These are phyloP conservation scores for Lachnellula arida DNA, from an alignment of 2,329 filamentous ascomycete species.

Conservation along the genomic window DNA sequence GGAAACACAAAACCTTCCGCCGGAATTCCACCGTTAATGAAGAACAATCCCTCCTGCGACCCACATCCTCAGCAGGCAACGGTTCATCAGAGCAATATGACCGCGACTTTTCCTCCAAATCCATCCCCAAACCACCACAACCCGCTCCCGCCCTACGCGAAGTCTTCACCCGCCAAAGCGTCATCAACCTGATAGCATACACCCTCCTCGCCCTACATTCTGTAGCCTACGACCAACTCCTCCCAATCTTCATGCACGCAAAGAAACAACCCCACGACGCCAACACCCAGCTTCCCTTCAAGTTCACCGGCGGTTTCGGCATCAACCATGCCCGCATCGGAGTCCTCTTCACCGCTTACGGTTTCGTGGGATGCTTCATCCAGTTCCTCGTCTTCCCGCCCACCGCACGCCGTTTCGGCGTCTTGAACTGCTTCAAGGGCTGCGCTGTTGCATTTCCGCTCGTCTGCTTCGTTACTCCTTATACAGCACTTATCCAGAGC, in stretches of 20 bases:
- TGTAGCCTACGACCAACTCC: conserved; percentile 79
- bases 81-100: too few species aligned
- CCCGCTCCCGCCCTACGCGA: conserved; percentile 46
- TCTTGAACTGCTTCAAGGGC: conserved; percentile 64
- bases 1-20: conserved; percentile 16
- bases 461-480: conserved; percentile 77
- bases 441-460: conserved; percentile 65
- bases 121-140: conserved; percentile 28
- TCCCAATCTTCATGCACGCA: conserved; percentile 83
- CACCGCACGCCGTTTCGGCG: conserved; percentile 66
- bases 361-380: conserved; percentile 70
- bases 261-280: conserved; percentile 47
- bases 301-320: conserved; percentile 80
- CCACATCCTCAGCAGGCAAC: conserved; percentile 27
- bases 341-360: conserved; percentile 78
- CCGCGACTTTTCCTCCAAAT: conserved; percentile 7
- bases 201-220: conserved; percentile 76
- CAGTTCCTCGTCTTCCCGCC: conserved; percentile 85
- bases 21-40: conserved; percentile 50
- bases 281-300: conserved; percentile 65
- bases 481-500: conserved; percentile 60
- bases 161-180: conserved; percentile 70
- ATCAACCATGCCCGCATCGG: conserved; percentile 70
- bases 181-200: conserved; percentile 72
- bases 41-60: conserved; percentile 51